Evolutionary conservation across 2,329 filamentous ascomycete genomes (phyloP), one percentile per base, ranked within the genome.

Genomic region (Phaeosphaeriaceae sp.): DNA sequence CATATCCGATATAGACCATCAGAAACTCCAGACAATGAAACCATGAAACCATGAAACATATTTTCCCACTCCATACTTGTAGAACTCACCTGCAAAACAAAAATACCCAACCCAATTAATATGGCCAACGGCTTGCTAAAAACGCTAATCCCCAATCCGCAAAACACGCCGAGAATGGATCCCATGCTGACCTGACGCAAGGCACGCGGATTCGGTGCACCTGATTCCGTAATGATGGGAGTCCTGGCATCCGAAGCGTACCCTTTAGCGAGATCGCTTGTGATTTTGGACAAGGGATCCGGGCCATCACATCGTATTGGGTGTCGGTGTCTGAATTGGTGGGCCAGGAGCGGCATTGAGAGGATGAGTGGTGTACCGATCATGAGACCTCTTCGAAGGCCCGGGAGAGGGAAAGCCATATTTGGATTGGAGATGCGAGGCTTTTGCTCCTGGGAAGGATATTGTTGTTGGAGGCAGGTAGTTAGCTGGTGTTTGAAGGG

Each of bases 41-140:
- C 23, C 23, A 26, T 26, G 23, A 6, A 37, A 6, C 35, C 35
- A 18, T n/a, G 32, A 30, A 17, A 6, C 15, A 34, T 26, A 13
- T 26, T 7, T 18, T n/a, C 20, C 21, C 9, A 36, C n/a, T 12
- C 8, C 8, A 12, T 32, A 21, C 16, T 4, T 13, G 13, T 11
- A 26, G 18, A 49, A 63, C 78, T 56, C 76, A 88, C 86, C 75
- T 89, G 84, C 13, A 88, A 65, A 23, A 83, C 77, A 12, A 89
- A 76, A 18, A 89, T 81, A 8, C 85, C 72, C 11, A 90, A 64
- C 0, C 88, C 88, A 16, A 88, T 74, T 16, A 92, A 69, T 13
- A 92, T 64, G 1, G 87, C 86, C 39, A 92, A 75, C 1, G 87
- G 84, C 66, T 84, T 84, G 7, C 87, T 90, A 70, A 92, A 90